Base-by-base conservation (phyloP, 176 grass and related monocot species). In the Pontederia crassipes region DNA sequence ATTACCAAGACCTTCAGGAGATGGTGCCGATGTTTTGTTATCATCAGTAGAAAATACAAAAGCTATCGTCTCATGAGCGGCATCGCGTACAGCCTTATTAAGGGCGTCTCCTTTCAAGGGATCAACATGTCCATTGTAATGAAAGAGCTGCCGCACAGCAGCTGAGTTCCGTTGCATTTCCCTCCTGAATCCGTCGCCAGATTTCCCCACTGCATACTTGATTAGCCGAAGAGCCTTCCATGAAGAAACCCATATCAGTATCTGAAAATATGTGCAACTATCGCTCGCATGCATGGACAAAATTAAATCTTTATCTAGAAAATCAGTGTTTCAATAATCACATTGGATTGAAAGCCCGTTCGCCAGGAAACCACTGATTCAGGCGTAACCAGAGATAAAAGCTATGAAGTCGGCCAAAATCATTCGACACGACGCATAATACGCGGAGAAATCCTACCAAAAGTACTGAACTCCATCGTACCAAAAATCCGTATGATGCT, bases 11-110 rank as follows among this genome's bases (percentile, higher is more conserved):
- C 79, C 82, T 81, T 89, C 84, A 3, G 1, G 32, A 10, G 65
- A 70, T 51, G 76, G 72, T 35, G 68, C 68, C 32, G 54, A 61
- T 59, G 79, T 67, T 60, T 83, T 98, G 72, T 55, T 63, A 27
- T 98, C 88, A 66, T 92, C 94, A 26, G 94, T 89, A 50, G 84
- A 81, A 74, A 98, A 98, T 61, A 98, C 66, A 75, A 84, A 84
- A 81, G 82, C 49, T 62, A 92, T 83, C 3, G 88, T 77, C 54
- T 98, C 94, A 2, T 89, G 86, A 6, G 94, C 94, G 67, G 79
- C 92, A 61, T 98, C 94, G 0, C 84, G 94, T 27, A 98, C 94
- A 67, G 82, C 82, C 79, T 89, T 92, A 71, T 89, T 98, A 45
- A 75, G 82, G 20, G 88, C 58, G 67, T 98, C 94, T 12, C 88